Base-by-base conservation (phyloP, 2,329 filamentous ascomycete genomes). In the Fusarium piperis region DNA sequence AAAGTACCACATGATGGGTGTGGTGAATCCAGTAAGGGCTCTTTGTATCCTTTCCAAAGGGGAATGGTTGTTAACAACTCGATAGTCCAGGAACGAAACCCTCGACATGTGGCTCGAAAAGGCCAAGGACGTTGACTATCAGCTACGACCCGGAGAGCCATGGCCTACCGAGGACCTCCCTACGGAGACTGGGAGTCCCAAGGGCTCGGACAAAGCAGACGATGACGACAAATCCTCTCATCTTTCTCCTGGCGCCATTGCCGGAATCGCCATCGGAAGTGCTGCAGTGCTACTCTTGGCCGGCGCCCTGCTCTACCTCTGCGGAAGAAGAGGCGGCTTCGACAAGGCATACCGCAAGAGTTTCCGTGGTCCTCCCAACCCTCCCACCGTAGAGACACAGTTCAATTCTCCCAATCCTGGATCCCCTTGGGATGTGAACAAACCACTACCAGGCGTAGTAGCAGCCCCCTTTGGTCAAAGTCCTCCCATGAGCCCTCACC, bases 1-100 rank as follows among this genome's bases (percentile, higher is more conserved):
- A 4, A 79, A 82, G 3, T 86, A 91, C 46, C 86, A 88, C 23
- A 95, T 95, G 93, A 87, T 95, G 16, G 93, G 92, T 4, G 91
- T 89, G 2, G 91, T 95, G 72, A 95, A 95, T 76, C 87, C 91
- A 8, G 88, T 90, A 82, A 67, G 84, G 28, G 7, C 32, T 20
- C n/a, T 20, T 30, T 1, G 18, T 20, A 1, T 13, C 5, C 8
- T 26, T 44, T 6, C 6, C 11, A 0, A 11, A 30, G 4, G 30
- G 18, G 18, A 16, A 30, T 59, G 38, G 13, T n/a, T 10, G 33
- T 72, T 74, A 16, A 72, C 65, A 16, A 5, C 2, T 4, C 7
- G n/a, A 80, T 76, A 90, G 88, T 78, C 64, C 20, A 72, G 72
- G 7, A 87, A 84, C 0, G 80, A 84, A 62, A 86, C 85, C 0